Evolutionary conservation across 1,139 yeast genomes (phyloP).

Genomic region (Yarrowia galli): DNA sequence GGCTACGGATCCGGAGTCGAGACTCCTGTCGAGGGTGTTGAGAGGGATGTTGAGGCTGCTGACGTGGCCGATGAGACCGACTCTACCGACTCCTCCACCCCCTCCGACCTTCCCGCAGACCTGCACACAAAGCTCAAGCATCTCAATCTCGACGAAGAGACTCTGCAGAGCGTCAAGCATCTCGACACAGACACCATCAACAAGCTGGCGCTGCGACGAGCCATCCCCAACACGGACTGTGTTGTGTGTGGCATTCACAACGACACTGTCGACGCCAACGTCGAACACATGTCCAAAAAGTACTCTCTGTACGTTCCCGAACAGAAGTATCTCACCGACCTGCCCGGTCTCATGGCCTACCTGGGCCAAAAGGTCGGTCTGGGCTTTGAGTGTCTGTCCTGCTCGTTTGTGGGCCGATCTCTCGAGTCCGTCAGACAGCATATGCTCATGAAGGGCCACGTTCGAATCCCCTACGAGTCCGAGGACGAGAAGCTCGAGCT

Average conservation of each 20-base stretch:
- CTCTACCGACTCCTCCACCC: no score
- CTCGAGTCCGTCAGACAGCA: slow-evolving; percentile 91
- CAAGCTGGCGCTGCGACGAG: slow-evolving; percentile 45
- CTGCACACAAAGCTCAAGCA: slow-evolving; percentile 35
- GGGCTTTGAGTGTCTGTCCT: slow-evolving; percentile 84
- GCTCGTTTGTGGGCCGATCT: slow-evolving; percentile 82
- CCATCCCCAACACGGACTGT: slow-evolving; percentile 76
- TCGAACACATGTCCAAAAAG: slow-evolving; percentile 73
- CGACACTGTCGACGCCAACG: slow-evolving; percentile 65
- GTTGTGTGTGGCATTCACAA: slow-evolving; percentile 71
- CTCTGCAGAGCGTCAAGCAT: slow-evolving; percentile 19
- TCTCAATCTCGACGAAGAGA: slow-evolving; percentile 32
- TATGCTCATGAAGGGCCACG: slow-evolving; percentile 83
- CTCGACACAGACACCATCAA: slow-evolving; percentile 36
- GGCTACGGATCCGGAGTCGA: slow-evolving; percentile 36
- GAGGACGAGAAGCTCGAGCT: slow-evolving; percentile 81
- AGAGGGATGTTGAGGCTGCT: neutral
- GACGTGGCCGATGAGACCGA: neutral
- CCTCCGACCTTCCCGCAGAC: slow-evolving; percentile 23
- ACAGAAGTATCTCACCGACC: slow-evolving; percentile 67
- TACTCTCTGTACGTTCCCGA: slow-evolving; percentile 94
- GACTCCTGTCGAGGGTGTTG: slow-evolving; percentile 9
- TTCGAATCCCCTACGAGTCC: slow-evolving; percentile 85
- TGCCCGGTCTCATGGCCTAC: slow-evolving; percentile 73
- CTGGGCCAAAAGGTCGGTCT: slow-evolving; percentile 83